Conservation (phyloP, 768 basidiomycete genomes). For the Lactarius psammicola region DNA sequence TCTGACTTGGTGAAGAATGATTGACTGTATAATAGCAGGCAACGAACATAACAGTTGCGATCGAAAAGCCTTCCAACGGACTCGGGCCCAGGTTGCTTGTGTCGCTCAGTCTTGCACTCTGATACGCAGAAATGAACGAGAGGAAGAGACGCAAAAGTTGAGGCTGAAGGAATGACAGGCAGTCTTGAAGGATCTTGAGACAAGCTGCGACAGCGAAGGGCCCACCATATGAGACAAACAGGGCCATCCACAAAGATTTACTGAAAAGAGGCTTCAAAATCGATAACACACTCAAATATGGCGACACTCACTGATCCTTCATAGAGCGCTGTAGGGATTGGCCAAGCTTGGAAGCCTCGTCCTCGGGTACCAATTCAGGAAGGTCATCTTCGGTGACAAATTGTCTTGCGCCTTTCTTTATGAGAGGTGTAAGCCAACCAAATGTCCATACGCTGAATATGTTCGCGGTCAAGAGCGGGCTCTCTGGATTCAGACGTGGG, state of each 20-base stretch:
- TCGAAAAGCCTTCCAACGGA: conserved; percentile 65
- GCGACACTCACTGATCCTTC: conserved; percentile 53
- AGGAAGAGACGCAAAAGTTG: conserved; percentile 79
- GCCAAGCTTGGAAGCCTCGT: conserved; percentile 71
- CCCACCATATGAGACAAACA: conserved; percentile 75
- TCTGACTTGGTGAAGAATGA: conserved; percentile 73
- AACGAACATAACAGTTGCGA: conserved; percentile 78
- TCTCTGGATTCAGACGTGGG: conserved; percentile 51
- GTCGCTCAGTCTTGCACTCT: conserved; percentile 44
- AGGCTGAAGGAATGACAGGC: conserved; percentile 81
- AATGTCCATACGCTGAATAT: conserved; percentile 83
- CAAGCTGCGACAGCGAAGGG: conserved; percentile 61
- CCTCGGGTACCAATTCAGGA: conserved; percentile 63
- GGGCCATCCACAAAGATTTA: conserved; percentile 65
- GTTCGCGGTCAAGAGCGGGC: conserved; percentile 73
- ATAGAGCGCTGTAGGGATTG: conserved; percentile 58
- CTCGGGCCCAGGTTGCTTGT: conserved; percentile 35
- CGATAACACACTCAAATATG: not conserved
- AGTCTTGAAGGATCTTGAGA: conserved; percentile 79
- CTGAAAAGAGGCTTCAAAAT: conserved; percentile 36
- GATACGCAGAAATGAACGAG: conserved; percentile 78
- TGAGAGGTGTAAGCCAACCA: conserved; percentile 78
- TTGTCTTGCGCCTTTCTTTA: conserved; percentile 62
- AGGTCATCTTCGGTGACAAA: conserved; percentile 86
- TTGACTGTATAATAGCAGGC: conserved; percentile 76